Conservation (phyloP, 2,329 filamentous ascomycete species). For the Beauveria caledonica region DNA sequence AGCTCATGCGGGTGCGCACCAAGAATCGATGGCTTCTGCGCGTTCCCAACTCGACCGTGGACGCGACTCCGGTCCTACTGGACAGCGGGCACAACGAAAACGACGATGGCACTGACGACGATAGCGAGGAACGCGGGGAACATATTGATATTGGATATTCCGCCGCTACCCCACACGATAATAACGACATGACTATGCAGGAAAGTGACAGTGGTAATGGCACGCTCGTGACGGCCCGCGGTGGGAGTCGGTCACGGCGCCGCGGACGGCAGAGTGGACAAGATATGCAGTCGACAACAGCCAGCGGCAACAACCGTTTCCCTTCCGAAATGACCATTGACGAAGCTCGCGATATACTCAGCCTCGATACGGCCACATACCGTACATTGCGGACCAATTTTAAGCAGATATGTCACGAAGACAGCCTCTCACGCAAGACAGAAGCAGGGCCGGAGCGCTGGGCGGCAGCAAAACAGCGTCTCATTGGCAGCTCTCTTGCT, state of each 20-base stretch:
- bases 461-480: constrained; percentile 59
- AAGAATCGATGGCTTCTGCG: constrained; percentile 62
- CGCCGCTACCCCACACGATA: neutral
- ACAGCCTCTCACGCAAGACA: constrained; percentile 66
- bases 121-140: neutral
- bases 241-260: constrained; percentile 11
- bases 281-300: constrained; percentile 58
- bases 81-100: constrained; percentile 17
- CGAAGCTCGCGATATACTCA: constrained; percentile 64
- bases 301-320: constrained; percentile 63
- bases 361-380: constrained; percentile 56
- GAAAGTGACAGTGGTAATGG: neutral
- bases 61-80: constrained; percentile 32
- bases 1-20: constrained; percentile 60
- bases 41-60: constrained; percentile 40
- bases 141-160: neutral
- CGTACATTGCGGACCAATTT: constrained; percentile 58
- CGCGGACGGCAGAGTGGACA: constrained; percentile 53
- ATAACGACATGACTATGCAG: neutral
- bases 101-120: neutral
- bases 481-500: constrained; percentile 57
- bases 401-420: constrained; percentile 59
- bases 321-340: constrained; percentile 77
- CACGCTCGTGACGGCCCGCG: neutral
- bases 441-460: constrained; percentile 64